A percentile compares a stretch with the other conserved stretches of the same genome.
Evolutionary conservation across 345 rosid species (phyloP).

Genomic region (Anastatica hierochuntica): DNA sequence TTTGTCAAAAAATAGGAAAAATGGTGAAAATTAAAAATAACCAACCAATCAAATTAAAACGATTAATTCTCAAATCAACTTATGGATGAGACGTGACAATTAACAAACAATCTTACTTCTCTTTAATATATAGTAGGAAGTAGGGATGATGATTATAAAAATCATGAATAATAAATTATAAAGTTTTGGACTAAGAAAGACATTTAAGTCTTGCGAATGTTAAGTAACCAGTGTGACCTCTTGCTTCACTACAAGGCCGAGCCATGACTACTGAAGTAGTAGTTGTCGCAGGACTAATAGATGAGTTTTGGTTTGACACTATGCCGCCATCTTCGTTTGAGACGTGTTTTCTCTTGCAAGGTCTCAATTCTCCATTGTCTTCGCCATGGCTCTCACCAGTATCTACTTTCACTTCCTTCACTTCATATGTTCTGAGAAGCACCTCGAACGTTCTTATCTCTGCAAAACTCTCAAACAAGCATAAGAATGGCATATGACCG

Average conservation of each 20-base stretch:
- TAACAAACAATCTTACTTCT: too few species aligned
- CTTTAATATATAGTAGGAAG: too few species aligned
- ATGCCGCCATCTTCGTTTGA: slow-evolving; percentile 30
- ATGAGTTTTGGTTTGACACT: slow-evolving; percentile 18
- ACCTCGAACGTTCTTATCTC: slow-evolving; percentile 88
- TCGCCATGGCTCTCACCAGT: slow-evolving; percentile 27
- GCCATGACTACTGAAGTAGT: slow-evolving; percentile 43
- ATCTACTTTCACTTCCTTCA: slow-evolving; percentile 52
- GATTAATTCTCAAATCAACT: too few species aligned
- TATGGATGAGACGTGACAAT: too few species aligned
- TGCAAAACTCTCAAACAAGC: slow-evolving; percentile 14
- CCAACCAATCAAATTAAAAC: too few species aligned
- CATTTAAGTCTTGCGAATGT: slow-evolving; percentile 86
- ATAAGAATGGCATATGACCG: not conserved
- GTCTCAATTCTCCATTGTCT: slow-evolving; percentile 28
- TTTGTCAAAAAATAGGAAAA: too few species aligned
- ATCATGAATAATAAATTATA: too few species aligned
- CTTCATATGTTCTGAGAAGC: slow-evolving; percentile 72
- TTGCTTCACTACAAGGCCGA: slow-evolving; percentile 63
- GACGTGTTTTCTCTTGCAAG: slow-evolving; percentile 68
- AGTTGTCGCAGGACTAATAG: not conserved
- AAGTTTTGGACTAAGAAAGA: slow-evolving; percentile 15
- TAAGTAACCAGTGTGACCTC: slow-evolving; percentile 94
- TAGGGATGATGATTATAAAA: too few species aligned
- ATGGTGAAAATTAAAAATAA: too few species aligned